Evolutionary conservation across 2,329 filamentous ascomycete species (phyloP).

Genomic region (Exophiala spinifera): DNA sequence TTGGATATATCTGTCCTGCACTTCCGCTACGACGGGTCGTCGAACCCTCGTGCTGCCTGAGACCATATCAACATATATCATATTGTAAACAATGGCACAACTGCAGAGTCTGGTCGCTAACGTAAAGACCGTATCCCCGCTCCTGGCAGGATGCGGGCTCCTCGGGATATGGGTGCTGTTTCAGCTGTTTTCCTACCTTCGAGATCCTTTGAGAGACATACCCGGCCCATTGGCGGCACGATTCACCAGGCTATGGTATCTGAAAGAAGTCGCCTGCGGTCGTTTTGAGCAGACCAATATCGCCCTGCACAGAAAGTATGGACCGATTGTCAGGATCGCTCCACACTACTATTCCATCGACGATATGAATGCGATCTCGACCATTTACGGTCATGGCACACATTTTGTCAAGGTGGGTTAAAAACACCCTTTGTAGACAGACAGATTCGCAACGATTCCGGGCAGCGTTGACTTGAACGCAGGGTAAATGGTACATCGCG

Average conservation of each 20-base stretch:
- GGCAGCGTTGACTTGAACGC: too few species aligned
- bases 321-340: conserved; percentile 67
- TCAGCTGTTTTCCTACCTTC: conserved; percentile 26
- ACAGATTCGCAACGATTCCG: too few species aligned
- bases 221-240: conserved; percentile 47
- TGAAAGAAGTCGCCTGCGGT: conserved; percentile 37
- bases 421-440: too few species aligned
- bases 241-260: conserved; percentile 47
- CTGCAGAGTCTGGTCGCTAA: conserved; percentile 6
- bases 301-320: conserved; percentile 45
- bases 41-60: too few species aligned
- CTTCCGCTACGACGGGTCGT: too few species aligned
- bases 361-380: conserved; percentile 68
- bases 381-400: conserved; percentile 78
- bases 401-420: conserved; percentile 67
- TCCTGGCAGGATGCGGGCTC: not conserved
- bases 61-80: too few species aligned
- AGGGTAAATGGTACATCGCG: conserved; percentile 17
- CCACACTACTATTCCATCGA: conserved; percentile 72
- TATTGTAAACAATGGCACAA: conserved; percentile 7
- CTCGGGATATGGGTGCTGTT: conserved; percentile 17
- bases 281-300: conserved; percentile 38
- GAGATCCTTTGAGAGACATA: conserved; percentile 37
- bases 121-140: not conserved
- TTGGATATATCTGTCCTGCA: too few species aligned